Percentiles rank a stretch among this genome's conserved stretches.
phyloP scores from a whole-genome alignment of 1,139 yeast genomes.

The Yamadazyma sp. region DNA sequence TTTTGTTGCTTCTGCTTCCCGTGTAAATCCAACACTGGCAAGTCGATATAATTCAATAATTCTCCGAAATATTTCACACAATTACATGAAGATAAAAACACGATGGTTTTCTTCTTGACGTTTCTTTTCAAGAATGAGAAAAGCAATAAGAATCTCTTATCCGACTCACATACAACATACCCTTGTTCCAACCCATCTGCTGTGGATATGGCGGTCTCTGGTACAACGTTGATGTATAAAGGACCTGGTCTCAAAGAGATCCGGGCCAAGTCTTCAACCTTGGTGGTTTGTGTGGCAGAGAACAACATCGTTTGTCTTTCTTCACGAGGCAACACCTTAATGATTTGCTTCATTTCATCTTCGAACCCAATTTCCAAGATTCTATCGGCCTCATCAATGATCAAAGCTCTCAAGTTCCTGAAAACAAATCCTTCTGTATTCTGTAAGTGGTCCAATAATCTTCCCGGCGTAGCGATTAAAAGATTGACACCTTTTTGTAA shows the following conservation, averaged over 20 bases:
- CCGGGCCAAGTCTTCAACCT: constrained; percentile 96
- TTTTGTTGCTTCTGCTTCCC: constrained; percentile 99
- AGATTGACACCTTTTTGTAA: constrained; percentile 90
- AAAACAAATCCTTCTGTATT: constrained; percentile 92
- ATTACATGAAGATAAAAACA: constrained; percentile 93
- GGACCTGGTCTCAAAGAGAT: constrained; percentile 96
- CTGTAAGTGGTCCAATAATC: constrained; percentile 93
- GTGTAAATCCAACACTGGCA: constrained; percentile 93
- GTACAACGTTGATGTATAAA: constrained; percentile 89
- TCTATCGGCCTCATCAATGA: constrained; percentile 97
- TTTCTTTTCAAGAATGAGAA: constrained; percentile 93
- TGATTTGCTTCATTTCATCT: constrained; percentile 97
- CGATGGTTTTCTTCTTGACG: constrained; percentile 86
- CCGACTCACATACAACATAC: constrained; percentile 95
- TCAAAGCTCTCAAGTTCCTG: constrained; percentile 88
- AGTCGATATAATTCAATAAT: constrained; percentile 87
- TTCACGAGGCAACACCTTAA: constrained; percentile 88
- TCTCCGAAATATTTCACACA: constrained; percentile 96
- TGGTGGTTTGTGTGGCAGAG: constrained; percentile 98
- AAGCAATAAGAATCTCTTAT: constrained; percentile 82
- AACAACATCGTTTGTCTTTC: constrained; percentile 96
- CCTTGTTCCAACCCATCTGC: constrained; percentile 98
- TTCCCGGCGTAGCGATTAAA: constrained; percentile 95
- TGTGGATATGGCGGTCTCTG: constrained; percentile 79
- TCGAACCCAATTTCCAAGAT: constrained; percentile 96